Evolutionary conservation across 2,329 filamentous ascomycete species (phyloP), one percentile per base, ranked within the genome.

Genomic region (Ophiostoma novo-ulmi): DNA sequence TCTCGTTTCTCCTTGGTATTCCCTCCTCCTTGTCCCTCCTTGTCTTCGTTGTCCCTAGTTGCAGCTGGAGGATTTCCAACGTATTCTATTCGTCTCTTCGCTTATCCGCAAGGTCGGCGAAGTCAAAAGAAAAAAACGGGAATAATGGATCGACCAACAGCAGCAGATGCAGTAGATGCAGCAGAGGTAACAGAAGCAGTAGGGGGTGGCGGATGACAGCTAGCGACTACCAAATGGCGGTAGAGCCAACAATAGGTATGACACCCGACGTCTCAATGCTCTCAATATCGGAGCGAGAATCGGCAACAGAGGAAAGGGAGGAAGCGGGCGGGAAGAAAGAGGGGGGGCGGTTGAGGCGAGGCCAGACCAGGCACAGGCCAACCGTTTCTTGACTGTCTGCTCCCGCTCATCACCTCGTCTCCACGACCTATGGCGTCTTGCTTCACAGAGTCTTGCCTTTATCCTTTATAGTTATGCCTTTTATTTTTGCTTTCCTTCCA

Each of bases 81-180:
- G 13, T 58, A 20, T 20, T 6, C 41, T 22, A 55, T 55, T 58
- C 52, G 52, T 26, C 14, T 31, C n/a, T 26, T 26, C 52, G n/a
- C 52, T 10, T 13, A 48, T 6, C 5, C 44, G 5, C 44, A 20
- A 48, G 44, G 44, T 48, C 44, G 44, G 44, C 44, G 20, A 48
- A 48, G 44, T 48, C 17, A 4, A 17, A 31, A 31, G n/a, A 26
- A 58, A 26, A 11, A 58, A 26, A 58, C 1, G 22, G 11, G 52
- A 58, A 11, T 11, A 26, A 58, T 58, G 52, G 52, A 58, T 58
- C 52, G 52, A 58, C 52, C 52, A 58, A 58, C 52, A 26, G 22
- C 48, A 55, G 48, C 52, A 58, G n/a, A 58, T 17, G 20, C 52
- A 26, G n/a, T 13, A 58, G n/a, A 58, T 17, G 20, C 52, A 26